phyloP scores from a whole-genome alignment of 164 flowering plant genomes.

The Brasenia schreberi region DNA sequence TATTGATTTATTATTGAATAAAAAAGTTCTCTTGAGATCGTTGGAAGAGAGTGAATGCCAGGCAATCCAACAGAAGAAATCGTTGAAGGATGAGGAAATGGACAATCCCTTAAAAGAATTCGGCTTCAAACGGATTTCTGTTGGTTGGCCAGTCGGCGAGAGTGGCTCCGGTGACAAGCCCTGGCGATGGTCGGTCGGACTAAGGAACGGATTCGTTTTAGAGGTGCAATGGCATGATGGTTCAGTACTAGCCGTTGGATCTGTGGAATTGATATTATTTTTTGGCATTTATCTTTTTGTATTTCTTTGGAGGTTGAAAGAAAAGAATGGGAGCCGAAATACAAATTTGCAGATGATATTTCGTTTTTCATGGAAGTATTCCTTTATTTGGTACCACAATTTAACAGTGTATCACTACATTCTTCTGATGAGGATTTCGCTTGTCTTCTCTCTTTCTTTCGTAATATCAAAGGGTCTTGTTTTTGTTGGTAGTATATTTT shows the following conservation, averaged over 20 bases:
- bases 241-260: not conserved
- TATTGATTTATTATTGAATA: too few relatives aligned
- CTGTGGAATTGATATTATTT: not conserved
- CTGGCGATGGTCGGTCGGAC: not conserved
- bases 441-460: not conserved
- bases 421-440: not conserved
- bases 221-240: not conserved
- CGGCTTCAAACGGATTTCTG: not conserved
- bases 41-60: not conserved
- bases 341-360: not conserved
- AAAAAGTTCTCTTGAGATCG: not conserved
- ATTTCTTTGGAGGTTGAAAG: not conserved
- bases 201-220: not conserved
- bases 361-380: not conserved
- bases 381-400: not conserved
- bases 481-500: not conserved
- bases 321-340: not conserved
- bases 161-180: not conserved
- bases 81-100: not conserved
- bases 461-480: not conserved
- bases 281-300: not conserved
- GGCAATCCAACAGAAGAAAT: not conserved
- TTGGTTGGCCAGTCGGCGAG: not conserved
- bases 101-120: not conserved
- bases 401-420: not conserved